phyloP scores from a whole-genome alignment of 192 early-diverging fungal species.

The Kappamyces sp. region DNA sequence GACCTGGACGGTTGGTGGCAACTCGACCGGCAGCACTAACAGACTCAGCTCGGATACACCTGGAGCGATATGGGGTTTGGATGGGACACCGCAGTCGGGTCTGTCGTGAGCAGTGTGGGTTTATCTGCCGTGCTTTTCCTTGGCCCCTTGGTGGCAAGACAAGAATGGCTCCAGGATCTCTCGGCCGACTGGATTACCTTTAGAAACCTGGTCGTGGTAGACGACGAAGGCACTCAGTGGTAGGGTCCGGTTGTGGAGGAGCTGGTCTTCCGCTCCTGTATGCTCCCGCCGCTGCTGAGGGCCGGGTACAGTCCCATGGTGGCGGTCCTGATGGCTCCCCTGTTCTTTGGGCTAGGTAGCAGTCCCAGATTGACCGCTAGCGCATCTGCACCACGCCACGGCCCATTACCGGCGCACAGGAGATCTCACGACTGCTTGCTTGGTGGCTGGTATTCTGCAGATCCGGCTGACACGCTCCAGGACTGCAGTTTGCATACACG shows the following conservation, averaged over 20 bases:
- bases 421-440: not conserved
- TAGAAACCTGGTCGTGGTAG: slow-evolving; percentile 47
- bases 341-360: slow-evolving; percentile 71
- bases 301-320: slow-evolving; percentile 27
- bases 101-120: too few species aligned
- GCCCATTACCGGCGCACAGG: not conserved
- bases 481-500: slow-evolving; percentile 67
- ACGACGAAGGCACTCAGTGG: slow-evolving; percentile 4
- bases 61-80: too few species aligned
- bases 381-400: slow-evolving; percentile 11
- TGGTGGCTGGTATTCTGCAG: not conserved
- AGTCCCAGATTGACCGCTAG: not conserved
- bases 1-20: too few species aligned
- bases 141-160: slow-evolving; percentile 27
- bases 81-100: too few species aligned
- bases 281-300: slow-evolving; percentile 45
- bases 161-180: not conserved
- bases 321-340: slow-evolving; percentile 52
- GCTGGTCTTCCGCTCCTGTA: slow-evolving; percentile 65
- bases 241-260: slow-evolving; percentile 72
- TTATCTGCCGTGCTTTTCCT: slow-evolving; percentile 48
- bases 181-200: slow-evolving; percentile 19
- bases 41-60: too few species aligned
- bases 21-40: too few species aligned
- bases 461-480: slow-evolving; percentile 13